Evolutionary conservation across 2,329 filamentous ascomycete species (phyloP), one percentile per base, ranked within the genome.

Genomic region (Fusarium sp.): DNA sequence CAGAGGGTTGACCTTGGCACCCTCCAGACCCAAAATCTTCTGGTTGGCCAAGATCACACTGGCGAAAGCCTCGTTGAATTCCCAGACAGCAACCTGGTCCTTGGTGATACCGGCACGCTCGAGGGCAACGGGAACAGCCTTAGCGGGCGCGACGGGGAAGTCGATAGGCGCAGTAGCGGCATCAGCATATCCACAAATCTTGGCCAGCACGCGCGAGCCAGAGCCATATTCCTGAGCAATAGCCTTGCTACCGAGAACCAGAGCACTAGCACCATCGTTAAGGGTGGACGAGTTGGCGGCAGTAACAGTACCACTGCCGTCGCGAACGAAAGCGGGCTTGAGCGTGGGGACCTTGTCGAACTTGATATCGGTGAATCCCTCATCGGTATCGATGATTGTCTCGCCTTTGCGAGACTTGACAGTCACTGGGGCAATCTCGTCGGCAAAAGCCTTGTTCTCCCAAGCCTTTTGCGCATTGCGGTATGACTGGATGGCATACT

Each of bases 1-100:
- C 4, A 97, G 86, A 46, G 91, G 91, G 80, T 98, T 98, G 43
- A 98, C 93, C 36, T 89, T 91, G 40, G 93, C 93, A 46, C 88
- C 86, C 69, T 95, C 87, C 4, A 98, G 87, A 43, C 92, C 93
- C 34, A 97, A 87, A 66, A 97, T 94, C 91, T 97, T 95, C 75
- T 93, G 91, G 77, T 98, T 98, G 42, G 95, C 95, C 78, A 96
- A 94, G 80, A 98, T 96, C 31, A 98, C 95, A 6, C 93, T 93
- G 28, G 96, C 95, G 78, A 99, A 99, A 0, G 96, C 96, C 83
- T 99, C 96, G 80, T 99, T 99, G 81, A 99, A 97, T 80, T 98
- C 96, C 95, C 96, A 98, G 22, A 98, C 84, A 7, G 95, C 91
- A 45, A 99, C 94, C 79, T 98, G 92, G 46, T 97, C 92, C 81